Percentiles rank a stretch among this genome's conserved stretches.
phyloP scores from a whole-genome alignment of 306 rosid species.

The Quercus gilva region DNA sequence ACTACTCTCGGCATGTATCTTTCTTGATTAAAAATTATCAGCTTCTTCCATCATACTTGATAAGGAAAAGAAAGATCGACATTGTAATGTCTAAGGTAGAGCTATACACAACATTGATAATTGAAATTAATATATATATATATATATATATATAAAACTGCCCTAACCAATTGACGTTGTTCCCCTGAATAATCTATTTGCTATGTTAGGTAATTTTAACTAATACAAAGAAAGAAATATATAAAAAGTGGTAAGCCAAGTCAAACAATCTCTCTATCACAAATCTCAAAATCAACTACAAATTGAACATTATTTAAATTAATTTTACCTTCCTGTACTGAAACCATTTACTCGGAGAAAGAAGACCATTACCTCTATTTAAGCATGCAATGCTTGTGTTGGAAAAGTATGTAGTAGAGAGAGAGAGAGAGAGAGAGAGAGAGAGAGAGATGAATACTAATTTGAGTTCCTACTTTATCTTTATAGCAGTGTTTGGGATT shows the following conservation, averaged over 20 bases:
- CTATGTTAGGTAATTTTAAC: background rate
- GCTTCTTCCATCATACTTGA: background rate
- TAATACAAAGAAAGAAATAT: background rate
- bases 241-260: background rate
- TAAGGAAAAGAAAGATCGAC: background rate
- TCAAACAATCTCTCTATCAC: background rate
- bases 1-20: background rate
- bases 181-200: background rate
- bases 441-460: background rate
- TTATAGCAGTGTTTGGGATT: background rate
- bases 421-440: background rate
- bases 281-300: background rate
- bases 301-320: background rate
- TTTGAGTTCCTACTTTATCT: slow-evolving; percentile 4
- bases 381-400: background rate
- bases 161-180: too few species aligned
- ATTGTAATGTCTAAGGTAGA: background rate
- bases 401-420: background rate
- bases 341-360: background rate
- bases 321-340: background rate
- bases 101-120: background rate
- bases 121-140: too few species aligned
- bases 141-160: too few species aligned
- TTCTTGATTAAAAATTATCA: background rate
- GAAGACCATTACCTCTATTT: background rate